Conservation (phyloP, 768 basidiomycete species). For the Termitomyces sp. region DNA sequence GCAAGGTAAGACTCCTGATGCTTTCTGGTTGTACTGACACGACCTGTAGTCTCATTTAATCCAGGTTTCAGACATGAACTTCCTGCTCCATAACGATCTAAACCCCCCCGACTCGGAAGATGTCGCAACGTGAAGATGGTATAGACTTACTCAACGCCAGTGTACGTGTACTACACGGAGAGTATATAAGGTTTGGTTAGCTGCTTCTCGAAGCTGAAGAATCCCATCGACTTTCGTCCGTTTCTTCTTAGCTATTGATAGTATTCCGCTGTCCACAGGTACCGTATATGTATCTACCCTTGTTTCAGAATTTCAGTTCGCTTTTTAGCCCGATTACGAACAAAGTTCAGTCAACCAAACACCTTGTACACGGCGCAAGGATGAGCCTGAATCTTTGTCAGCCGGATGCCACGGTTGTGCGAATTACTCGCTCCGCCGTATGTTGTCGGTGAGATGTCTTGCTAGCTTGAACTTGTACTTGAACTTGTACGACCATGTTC, state of each 20-base stretch:
- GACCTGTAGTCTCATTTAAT: neutral
- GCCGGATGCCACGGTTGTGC: neutral
- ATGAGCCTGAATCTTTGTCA: neutral
- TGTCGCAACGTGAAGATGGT: neutral
- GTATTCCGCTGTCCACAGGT: neutral
- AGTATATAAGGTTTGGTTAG: neutral
- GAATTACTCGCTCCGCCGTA: neutral
- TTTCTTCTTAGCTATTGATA: neutral
- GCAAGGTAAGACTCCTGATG: conserved; percentile 6
- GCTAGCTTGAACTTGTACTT: neutral
- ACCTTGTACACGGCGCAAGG: neutral
- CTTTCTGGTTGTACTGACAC: neutral
- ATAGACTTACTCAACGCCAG: neutral
- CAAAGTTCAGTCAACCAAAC: neutral
- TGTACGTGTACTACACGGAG: neutral
- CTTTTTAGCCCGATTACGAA: neutral
- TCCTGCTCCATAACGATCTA: neutral
- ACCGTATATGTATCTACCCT: neutral
- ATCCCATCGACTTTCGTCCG: neutral
- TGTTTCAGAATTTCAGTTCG: neutral
- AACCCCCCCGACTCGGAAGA: neutral
- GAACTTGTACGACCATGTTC: neutral
- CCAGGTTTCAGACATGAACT: neutral
- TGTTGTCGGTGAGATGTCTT: conserved; percentile 2
- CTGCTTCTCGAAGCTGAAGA: neutral